Percentiles rank a stretch among this genome's conserved stretches.
phyloP scores from a whole-genome alignment of 148 eudicot genomes.

The Talinum fruticosum region DNA sequence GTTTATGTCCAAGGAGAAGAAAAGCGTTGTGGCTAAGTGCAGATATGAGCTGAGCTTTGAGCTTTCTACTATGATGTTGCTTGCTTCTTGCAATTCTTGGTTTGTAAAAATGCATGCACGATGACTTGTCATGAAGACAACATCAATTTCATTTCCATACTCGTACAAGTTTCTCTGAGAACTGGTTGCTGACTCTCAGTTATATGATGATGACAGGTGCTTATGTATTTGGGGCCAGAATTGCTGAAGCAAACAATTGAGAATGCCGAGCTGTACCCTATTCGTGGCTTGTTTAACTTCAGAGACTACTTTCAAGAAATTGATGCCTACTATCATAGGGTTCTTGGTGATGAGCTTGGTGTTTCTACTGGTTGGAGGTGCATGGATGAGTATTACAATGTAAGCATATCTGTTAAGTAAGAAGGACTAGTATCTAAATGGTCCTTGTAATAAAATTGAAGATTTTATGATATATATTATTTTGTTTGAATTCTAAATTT shows the following conservation, averaged over 20 bases:
- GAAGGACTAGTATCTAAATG: slow-evolving; percentile 7
- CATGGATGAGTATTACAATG: slow-evolving; percentile 66
- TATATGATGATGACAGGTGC: slow-evolving; percentile 50
- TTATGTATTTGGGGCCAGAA: slow-evolving; percentile 65
- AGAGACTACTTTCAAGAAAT: slow-evolving; percentile 63
- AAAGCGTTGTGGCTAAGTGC: neutral
- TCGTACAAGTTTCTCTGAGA: neutral
- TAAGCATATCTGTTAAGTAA: slow-evolving; percentile 26
- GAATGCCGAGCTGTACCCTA: slow-evolving; percentile 83
- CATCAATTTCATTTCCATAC: neutral
- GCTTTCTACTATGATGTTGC: neutral
- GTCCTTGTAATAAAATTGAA: neutral
- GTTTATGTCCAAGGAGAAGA: neutral
- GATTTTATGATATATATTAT: no score
- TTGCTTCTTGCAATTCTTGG: neutral
- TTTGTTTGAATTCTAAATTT: no score
- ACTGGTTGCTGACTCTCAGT: slow-evolving; percentile 6
- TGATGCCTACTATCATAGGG: slow-evolving; percentile 72
- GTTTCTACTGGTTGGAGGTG: slow-evolving; percentile 81
- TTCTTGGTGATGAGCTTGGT: slow-evolving; percentile 72
- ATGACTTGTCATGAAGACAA: neutral
- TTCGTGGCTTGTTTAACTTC: slow-evolving; percentile 65
- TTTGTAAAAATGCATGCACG: neutral
- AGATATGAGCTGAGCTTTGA: neutral
- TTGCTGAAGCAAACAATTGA: slow-evolving; percentile 60